phyloP scores from a whole-genome alignment of 768 basidiomycete genomes.

The Fomitopsis pulvina region DNA sequence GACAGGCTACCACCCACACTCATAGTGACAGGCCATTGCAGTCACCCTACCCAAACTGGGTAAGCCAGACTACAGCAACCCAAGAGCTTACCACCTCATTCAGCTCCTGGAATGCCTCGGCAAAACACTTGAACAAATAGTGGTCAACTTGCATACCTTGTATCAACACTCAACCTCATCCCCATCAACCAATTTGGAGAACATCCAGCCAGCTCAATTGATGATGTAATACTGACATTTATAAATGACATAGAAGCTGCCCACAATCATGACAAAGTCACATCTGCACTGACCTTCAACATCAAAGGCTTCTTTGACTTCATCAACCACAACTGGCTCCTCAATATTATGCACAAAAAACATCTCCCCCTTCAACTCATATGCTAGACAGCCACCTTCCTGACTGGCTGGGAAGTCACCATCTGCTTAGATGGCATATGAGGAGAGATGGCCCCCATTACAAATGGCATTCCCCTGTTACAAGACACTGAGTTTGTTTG shows the following conservation, averaged over 20 bases:
- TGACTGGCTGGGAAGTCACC: slow-evolving; percentile 4
- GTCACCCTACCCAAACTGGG: no score
- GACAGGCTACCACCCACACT: no score
- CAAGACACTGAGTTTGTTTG: no score
- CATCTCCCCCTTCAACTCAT: slow-evolving; percentile 5
- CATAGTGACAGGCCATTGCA: no score
- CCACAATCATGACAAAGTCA: background rate
- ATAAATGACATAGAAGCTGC: slow-evolving; percentile 14
- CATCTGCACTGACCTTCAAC: slow-evolving; percentile 13
- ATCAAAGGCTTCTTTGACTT: no score
- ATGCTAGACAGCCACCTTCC: slow-evolving; percentile 7
- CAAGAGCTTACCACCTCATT: no score
- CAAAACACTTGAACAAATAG: slow-evolving; percentile 24
- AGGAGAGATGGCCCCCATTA: slow-evolving; percentile 20
- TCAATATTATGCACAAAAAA: background rate
- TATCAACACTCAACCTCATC: slow-evolving; percentile 22
- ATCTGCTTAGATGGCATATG: slow-evolving; percentile 9
- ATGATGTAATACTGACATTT: slow-evolving; percentile 14
- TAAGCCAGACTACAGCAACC: no score
- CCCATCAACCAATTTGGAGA: slow-evolving; percentile 28
- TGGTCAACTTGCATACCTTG: slow-evolving; percentile 17
- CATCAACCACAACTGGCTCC: slow-evolving; percentile 13
- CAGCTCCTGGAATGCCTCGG: no score
- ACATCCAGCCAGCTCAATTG: slow-evolving; percentile 5
- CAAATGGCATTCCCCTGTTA: slow-evolving; percentile 28